Conservation (phyloP, 2,329 filamentous ascomycete genomes). For the Fusarium udum region DNA sequence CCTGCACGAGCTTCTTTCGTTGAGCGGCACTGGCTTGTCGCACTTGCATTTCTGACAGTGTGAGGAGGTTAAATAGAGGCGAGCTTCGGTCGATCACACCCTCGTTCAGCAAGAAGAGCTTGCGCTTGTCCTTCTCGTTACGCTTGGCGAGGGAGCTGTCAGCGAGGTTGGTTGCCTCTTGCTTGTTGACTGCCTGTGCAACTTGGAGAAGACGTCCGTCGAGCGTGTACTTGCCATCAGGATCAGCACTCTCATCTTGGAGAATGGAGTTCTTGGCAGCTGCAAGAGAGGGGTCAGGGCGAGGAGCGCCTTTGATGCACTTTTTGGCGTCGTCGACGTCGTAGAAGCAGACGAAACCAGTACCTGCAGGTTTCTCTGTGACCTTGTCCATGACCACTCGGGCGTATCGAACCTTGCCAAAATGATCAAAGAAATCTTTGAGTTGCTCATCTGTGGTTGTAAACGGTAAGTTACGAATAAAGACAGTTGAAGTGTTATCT, state of each 20-base stretch:
- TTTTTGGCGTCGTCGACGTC: slow-evolving; percentile 76
- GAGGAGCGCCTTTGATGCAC: slow-evolving; percentile 81
- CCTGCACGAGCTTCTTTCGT: slow-evolving; percentile 88
- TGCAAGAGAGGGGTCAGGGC: slow-evolving; percentile 54
- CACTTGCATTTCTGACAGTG: slow-evolving; percentile 84
- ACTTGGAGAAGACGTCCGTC: slow-evolving; percentile 89
- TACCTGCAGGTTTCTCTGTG: slow-evolving; percentile 88
- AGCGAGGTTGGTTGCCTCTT: slow-evolving; percentile 79
- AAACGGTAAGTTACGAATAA: slow-evolving; percentile 94
- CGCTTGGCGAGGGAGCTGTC: slow-evolving; percentile 71
- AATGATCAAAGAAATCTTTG: slow-evolving; percentile 85
- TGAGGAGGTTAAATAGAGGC: slow-evolving; percentile 78
- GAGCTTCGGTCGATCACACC: slow-evolving; percentile 83
- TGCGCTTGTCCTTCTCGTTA: slow-evolving; percentile 85
- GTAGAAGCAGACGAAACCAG: slow-evolving; percentile 94
- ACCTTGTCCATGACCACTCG: slow-evolving; percentile 87
- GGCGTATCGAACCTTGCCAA: slow-evolving; percentile 90
- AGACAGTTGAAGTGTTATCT: slow-evolving; percentile 80
- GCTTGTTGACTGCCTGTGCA: slow-evolving; percentile 83
- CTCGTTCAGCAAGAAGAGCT: slow-evolving; percentile 87
- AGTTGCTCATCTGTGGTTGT: slow-evolving; percentile 84
- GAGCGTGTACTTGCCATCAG: slow-evolving; percentile 85
- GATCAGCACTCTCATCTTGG: slow-evolving; percentile 85
- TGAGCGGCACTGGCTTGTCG: slow-evolving; percentile 87
- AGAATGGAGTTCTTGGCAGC: slow-evolving; percentile 81